Percentiles rank a stretch among this genome's conserved stretches.
Evolutionary conservation across 1,284 basidiomycete genomes (phyloP).

Genomic region (Fomitopsis pinicola): DNA sequence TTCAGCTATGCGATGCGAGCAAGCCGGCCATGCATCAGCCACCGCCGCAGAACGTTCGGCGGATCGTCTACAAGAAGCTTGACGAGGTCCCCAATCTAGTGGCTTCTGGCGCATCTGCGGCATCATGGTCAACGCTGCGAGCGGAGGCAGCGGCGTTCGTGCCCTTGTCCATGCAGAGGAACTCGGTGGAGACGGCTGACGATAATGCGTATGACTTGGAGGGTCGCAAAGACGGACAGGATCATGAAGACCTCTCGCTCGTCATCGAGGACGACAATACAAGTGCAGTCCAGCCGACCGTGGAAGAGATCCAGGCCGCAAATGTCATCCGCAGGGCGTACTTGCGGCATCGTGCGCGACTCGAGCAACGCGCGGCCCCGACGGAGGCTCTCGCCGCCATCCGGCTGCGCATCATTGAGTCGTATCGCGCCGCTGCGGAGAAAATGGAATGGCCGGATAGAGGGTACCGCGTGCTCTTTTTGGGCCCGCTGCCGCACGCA

Average conservation of each 20-base stretch:
- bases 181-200: background rate
- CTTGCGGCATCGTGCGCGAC: slow-evolving; percentile 6
- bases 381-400: background rate
- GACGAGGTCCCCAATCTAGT: slow-evolving; percentile 24
- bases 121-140: slow-evolving; percentile 8
- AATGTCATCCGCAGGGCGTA: slow-evolving; percentile 27
- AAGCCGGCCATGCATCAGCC: slow-evolving; percentile 3
- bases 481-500: slow-evolving; percentile 47
- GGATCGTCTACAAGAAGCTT: slow-evolving; percentile 28
- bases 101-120: slow-evolving; percentile 2
- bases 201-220: slow-evolving; percentile 4
- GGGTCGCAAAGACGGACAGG: background rate
- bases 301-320: slow-evolving; percentile 28
- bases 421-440: slow-evolving; percentile 29
- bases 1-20: slow-evolving; percentile 27
- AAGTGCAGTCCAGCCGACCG: slow-evolving; percentile 18
- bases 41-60: slow-evolving; percentile 20
- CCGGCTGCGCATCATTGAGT: background rate
- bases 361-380: background rate
- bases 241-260: slow-evolving; percentile 16
- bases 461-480: slow-evolving; percentile 39
- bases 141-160: slow-evolving; percentile 20
- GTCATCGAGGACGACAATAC: slow-evolving; percentile 20
- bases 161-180: slow-evolving; percentile 2
- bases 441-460: slow-evolving; percentile 30